phyloP scores from a whole-genome alignment of 805 yeast genomes.

The Diddensiella santjacobensis region DNA sequence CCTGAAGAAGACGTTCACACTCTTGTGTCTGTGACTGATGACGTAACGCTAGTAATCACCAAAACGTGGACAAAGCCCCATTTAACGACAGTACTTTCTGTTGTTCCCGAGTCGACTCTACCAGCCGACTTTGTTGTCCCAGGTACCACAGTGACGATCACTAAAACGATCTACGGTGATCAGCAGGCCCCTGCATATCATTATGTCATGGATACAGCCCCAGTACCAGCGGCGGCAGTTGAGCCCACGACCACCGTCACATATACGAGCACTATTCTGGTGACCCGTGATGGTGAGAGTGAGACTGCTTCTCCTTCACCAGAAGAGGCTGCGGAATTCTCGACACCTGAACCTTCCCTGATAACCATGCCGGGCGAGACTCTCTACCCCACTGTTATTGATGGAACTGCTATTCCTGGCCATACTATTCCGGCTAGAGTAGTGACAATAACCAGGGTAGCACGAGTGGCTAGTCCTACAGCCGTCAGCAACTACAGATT shows the following conservation, averaged over 20 bases:
- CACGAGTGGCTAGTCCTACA: neutral
- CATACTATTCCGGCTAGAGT: slow-evolving; percentile 16
- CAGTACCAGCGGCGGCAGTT: neutral
- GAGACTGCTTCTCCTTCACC: neutral
- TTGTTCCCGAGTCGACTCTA: neutral
- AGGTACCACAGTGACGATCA: neutral
- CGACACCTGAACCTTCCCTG: neutral
- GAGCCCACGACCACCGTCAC: neutral
- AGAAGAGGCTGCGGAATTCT: neutral
- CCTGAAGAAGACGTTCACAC: neutral
- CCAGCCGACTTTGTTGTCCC: neutral
- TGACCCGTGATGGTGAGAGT: neutral
- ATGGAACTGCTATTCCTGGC: slow-evolving; percentile 20
- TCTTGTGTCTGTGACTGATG: neutral
- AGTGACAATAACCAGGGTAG: slow-evolving; percentile 11
- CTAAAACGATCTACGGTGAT: neutral
- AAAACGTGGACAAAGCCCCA: neutral
- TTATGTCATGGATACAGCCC: no score
- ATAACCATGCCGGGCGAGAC: neutral
- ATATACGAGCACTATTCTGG: neutral
- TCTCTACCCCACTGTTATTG: slow-evolving; percentile 7
- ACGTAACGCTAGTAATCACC: neutral
- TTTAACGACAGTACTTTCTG: neutral
- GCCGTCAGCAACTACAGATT: slow-evolving; percentile 1
- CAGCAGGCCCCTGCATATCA: neutral